Base-by-base conservation (phyloP, 2,329 filamentous ascomycete genomes). In the Venturia nashicola region DNA sequence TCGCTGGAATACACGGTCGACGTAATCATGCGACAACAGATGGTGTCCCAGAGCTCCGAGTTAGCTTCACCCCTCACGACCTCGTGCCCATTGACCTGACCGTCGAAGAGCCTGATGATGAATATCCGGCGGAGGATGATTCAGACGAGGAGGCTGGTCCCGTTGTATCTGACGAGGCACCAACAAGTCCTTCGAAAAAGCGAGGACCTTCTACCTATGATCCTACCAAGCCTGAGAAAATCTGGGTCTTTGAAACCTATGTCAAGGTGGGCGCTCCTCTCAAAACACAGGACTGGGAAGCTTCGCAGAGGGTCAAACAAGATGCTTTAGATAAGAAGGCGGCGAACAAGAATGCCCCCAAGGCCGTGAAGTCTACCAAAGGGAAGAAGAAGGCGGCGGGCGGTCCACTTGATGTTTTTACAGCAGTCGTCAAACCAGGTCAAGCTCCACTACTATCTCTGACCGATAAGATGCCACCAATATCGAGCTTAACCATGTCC, bases 31-130 rank as follows among this genome's bases (percentile, higher is more conserved):
- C 84, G 54, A 86, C 83, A 62, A 92, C 88, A 0, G 93, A 95
- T 71, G 85, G 82, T 0, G 84, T 86, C 5, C 81, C 86, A 1
- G 93, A 97, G 72, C 73, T 97, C 11, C 86, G 93, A 7, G 76
- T 97, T 27, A 86, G 89, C 1, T 95, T 89, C 70, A 79, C 87
- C 5, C 94, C 94, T 0, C 80, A 85, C 2, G 82, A 89, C 39
- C 81, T 97, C 18, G 90, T 96, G 2, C 85, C 86, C 0, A 81
- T 97, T 46, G 86, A 96, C 70, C 76, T 97, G 32, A 82, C 85
- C 12, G 79, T 81, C 0, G 92, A 97, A 71, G 82, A 85, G 39
- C 86, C 89, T 18, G 87, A 90, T 62, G 85, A 89, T 44, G 86
- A 89, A 11, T 76, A 83, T 16, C 73, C 76, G 2, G 67, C 68